These are phyloP conservation scores for Ogataea salicorniae DNA, from an alignment of 805 yeast genomes.

Conservation along the genomic window DNA sequence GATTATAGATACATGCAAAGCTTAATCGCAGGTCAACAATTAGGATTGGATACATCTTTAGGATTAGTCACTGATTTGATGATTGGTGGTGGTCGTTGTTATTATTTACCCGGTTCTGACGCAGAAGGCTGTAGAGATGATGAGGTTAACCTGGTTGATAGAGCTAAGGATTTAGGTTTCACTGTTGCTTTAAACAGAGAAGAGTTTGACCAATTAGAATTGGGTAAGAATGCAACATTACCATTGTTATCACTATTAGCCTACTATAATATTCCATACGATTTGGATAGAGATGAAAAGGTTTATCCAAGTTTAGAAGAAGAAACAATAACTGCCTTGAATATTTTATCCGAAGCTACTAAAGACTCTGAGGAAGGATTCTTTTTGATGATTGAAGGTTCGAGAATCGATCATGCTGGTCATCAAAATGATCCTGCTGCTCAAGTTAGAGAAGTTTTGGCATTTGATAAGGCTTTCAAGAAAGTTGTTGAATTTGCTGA, in stretches of 20 bases:
- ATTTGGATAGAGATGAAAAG: conserved; percentile 60
- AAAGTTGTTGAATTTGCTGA: conserved; percentile 71
- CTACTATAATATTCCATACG: conserved; percentile 76
- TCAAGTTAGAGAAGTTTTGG: conserved; percentile 85
- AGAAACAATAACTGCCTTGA: conserved; percentile 69
- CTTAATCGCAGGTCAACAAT: conserved; percentile 79
- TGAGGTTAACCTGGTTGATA: conserved; percentile 58
- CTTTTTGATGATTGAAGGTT: conserved; percentile 83
- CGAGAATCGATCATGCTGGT: conserved; percentile 93
- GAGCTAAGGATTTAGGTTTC: conserved; percentile 61
- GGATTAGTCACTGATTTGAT: conserved; percentile 79
- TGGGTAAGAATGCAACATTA: conserved; percentile 59
- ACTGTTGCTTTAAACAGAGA: conserved; percentile 53
- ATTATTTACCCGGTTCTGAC: conserved; percentile 51
- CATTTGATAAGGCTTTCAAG: conserved; percentile 75
- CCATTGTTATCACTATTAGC: conserved; percentile 79
- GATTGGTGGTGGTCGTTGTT: conserved; percentile 90
- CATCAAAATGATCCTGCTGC: conserved; percentile 94
- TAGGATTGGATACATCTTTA: conserved; percentile 68
- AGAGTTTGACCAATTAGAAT: conserved; percentile 50
- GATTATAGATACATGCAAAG: conserved; percentile 74
- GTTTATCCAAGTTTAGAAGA: conserved; percentile 76
- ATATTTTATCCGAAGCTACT: conserved; percentile 61
- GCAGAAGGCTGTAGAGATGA: conserved; percentile 70
- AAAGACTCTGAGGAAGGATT: conserved; percentile 75